Evolutionary conservation across 495 filamentous ascomycete genomes (phyloP), one percentile per base, ranked within the genome.

Genomic region (Geoglossum glabrum): DNA sequence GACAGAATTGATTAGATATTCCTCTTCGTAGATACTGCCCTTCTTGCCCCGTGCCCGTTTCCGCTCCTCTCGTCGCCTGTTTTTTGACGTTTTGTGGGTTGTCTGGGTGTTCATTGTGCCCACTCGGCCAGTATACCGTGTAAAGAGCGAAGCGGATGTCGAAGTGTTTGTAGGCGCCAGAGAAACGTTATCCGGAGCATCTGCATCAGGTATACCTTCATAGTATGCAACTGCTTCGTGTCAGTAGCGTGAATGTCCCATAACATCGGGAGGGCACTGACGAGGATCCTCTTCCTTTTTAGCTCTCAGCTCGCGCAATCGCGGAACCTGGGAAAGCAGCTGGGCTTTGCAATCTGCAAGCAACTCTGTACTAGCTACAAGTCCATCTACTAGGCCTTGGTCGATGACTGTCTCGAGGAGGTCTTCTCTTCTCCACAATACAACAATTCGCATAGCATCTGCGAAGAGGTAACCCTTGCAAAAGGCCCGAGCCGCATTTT

Each of bases 11-110:
- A 95, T 81, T 11, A 98, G 75, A 67, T 98, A 97, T 69, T 96
- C 92, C 67, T 97, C 92, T 64, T 98, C 92, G 66, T 97, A 98
- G 4, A 98, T 84, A 45, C 83, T 95, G 17, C 92, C 92, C 74
- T 96, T 95, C 68, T 94, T 87, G 15, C 92, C 92, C 27, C 86
- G 76, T 0, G 92, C 92, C 7, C 88, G 78, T 79, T 98, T 98
- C 64, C 94, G 82, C 74, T 98, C 92, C 67, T 97, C 92, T 17
- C 86, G 73, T 17, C 81, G 74, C 17, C 87, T 77, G 59, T 90
- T 95, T 73, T 87, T 89, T 54, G 80, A 83, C 30, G 87, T 94
- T 51, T 81, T 80, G 10, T 87, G 76, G 21, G 84, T 83, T 1
- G 77, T 76, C 19, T 80, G 74, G 1, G 92, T 95, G 26, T 83